phyloP scores from a whole-genome alignment of 2,329 filamentous ascomycete species.

The Talaromyces atroroseus region DNA sequence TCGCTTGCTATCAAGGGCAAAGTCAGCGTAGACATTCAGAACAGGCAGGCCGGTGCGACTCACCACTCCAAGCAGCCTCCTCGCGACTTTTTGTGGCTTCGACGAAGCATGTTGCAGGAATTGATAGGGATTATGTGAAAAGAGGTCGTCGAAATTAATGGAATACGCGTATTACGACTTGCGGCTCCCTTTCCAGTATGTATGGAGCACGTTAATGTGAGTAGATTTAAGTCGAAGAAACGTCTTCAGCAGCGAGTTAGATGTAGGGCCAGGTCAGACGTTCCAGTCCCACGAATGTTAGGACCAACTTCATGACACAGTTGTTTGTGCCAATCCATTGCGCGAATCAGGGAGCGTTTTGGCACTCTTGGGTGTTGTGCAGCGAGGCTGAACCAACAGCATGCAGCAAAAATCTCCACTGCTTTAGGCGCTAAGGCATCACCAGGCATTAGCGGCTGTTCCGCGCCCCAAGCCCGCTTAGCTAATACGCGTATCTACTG shows the following conservation, averaged over 20 bases:
- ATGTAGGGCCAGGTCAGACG: not conserved
- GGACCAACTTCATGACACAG: not conserved
- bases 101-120: constrained; percentile 2
- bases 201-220: not conserved
- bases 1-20: constrained; percentile 1
- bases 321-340: not conserved
- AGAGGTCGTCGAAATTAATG: not conserved
- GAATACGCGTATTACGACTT: constrained; percentile 2
- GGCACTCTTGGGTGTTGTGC: not conserved
- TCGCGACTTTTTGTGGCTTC: constrained; percentile 11
- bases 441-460: not conserved
- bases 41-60: not conserved
- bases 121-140: not conserved
- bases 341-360: not conserved
- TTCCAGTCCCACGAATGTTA: not conserved
- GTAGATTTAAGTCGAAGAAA: not conserved
- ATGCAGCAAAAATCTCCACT: not conserved
- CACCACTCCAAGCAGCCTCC: constrained; percentile 11
- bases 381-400: not conserved
- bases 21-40: not conserved
- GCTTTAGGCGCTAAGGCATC: not conserved
- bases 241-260: not conserved
- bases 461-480: not conserved
- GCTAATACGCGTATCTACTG: not conserved
- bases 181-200: not conserved